Base-by-base conservation (phyloP, 83 land plant genomes). In the Larix sibirica region DNA sequence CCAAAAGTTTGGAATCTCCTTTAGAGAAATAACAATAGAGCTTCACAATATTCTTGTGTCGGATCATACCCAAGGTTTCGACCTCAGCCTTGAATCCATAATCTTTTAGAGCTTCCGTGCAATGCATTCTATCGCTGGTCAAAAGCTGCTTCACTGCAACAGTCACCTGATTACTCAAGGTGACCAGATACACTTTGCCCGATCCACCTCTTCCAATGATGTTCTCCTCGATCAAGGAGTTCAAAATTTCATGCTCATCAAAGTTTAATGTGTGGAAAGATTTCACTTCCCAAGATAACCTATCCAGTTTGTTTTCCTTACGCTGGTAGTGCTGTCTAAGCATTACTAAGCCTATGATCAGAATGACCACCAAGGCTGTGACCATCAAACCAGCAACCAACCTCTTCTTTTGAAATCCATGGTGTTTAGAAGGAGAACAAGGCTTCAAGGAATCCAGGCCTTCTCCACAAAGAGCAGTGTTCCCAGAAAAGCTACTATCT, bases 101-200 rank as follows among this genome's bases (percentile, higher is more conserved):
- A 74, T 85, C 93, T 61, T 84, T 83, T 79, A 86, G 84, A 26
- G 56, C 75, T 70, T 31, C 38, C 38, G 73, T n/a, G 61, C 80
- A 83, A 59, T 83, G 80, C 0, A 83, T 88, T 47, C 79, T 84
- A 59, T 79, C 89, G 44, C 77, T 65, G 44, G 83, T 82, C 94
- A 90, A 86, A 10, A 93, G 80, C 81, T 89, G 88, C 84, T 93
- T 93, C 73, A 93, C 94, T 1, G 95, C 95, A 4, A 93, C 90
- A 18, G 31, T 77, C 61, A 83, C 88, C 3, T 89, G 89, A 59
- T 80, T 89, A 38, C 83, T 86, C 79, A 93, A 33, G 50, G 85
- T 85, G 33, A 91, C 85, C 62, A 67, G 83, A 85, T 93, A 93
- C 9, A 93, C 95, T 13, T 89, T 89, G 36, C 95, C 93, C 0